Evolutionary conservation across 1,284 basidiomycete species (phyloP).

Genomic region (Afroboletus lepidellus): DNA sequence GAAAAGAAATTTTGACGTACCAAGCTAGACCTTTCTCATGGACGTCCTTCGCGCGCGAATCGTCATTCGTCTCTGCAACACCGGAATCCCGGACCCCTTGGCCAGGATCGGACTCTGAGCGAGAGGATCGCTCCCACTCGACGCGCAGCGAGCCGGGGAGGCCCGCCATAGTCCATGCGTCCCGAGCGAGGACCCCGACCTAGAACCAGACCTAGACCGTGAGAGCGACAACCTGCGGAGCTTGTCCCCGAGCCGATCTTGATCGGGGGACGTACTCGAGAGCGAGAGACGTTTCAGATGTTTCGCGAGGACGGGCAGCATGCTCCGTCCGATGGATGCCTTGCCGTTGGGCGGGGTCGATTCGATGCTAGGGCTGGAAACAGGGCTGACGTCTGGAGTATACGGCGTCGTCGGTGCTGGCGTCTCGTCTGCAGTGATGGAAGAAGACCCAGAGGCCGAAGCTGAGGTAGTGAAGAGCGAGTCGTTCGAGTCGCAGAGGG

Average conservation of each 20-base stretch:
- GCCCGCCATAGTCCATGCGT: constrained; percentile 8
- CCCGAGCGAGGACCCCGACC: constrained; percentile 4
- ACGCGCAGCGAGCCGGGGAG: constrained; percentile 18
- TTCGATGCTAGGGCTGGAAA: neutral
- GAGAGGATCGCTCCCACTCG: constrained; percentile 14
- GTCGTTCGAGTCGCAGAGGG: constrained; percentile 28
- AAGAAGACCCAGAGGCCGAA: constrained; percentile 18
- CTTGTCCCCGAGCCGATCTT: constrained; percentile 19
- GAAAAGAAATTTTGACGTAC: too few relatives aligned
- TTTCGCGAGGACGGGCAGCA: constrained; percentile 30
- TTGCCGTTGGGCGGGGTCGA: constrained; percentile 8
- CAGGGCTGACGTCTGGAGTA: constrained; percentile 12
- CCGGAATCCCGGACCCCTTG: constrained; percentile 31
- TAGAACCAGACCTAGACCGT: neutral
- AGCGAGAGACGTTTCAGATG: constrained; percentile 27
- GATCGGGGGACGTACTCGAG: constrained; percentile 15
- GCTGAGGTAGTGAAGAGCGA: constrained; percentile 29
- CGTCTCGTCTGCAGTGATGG: constrained; percentile 23
- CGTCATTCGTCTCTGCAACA: constrained; percentile 31
- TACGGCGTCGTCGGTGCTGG: constrained; percentile 26
- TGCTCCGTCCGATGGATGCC: constrained; percentile 23
- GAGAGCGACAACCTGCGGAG: constrained; percentile 19
- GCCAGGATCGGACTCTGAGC: constrained; percentile 21
- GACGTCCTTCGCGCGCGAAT: constrained; percentile 27
- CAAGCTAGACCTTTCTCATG: constrained; percentile 17